A percentile compares a stretch with the other conserved stretches of the same genome.
These are phyloP conservation scores for Populus simonii DNA, from an alignment of 345 rosid species.

Conservation along the genomic window DNA sequence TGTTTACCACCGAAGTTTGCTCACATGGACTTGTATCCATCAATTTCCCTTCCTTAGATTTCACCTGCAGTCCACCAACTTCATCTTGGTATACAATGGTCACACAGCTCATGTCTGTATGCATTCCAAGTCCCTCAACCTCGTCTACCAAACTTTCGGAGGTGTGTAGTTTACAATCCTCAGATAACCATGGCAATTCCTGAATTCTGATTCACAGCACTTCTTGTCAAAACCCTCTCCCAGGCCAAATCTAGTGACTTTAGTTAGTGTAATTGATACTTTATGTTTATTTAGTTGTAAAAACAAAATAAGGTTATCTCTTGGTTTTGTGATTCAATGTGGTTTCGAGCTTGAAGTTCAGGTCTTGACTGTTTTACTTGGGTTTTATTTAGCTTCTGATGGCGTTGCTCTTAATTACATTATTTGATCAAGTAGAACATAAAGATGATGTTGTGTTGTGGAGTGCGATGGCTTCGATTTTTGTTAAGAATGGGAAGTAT, in stretches of 20 bases:
- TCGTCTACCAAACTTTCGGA: slow-evolving; percentile 21
- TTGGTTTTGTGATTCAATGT: slow-evolving; percentile 22
- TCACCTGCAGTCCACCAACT: slow-evolving; percentile 40
- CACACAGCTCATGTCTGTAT: slow-evolving; percentile 47
- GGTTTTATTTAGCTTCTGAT: slow-evolving; percentile 15
- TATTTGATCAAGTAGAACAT: slow-evolving; percentile 21
- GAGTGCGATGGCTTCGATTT: slow-evolving; percentile 32
- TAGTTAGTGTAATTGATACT: slow-evolving; percentile 20
- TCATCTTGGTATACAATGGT: slow-evolving; percentile 40
- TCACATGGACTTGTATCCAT: background rate
- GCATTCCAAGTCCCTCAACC: slow-evolving; percentile 45
- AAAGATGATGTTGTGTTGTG: slow-evolving; percentile 32
- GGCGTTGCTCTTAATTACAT: slow-evolving; percentile 11
- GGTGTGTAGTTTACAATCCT: slow-evolving; percentile 38
- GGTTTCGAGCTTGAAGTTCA: slow-evolving; percentile 23
- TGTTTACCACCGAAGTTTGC: slow-evolving; percentile 39
- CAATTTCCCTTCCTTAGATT: slow-evolving; percentile 40
- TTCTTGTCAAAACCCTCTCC: slow-evolving; percentile 26
- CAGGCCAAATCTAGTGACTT: slow-evolving; percentile 31
- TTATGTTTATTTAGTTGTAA: slow-evolving; percentile 15
- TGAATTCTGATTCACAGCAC: slow-evolving; percentile 27
- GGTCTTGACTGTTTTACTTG: slow-evolving; percentile 22
- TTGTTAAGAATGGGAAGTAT: slow-evolving; percentile 23
- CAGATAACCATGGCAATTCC: slow-evolving; percentile 40
- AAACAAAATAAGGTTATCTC: slow-evolving; percentile 10